Percentiles rank a stretch among this genome's conserved stretches.
Conservation (phyloP, 371 early-diverging fungal species). For the Mortierella sp. region DNA sequence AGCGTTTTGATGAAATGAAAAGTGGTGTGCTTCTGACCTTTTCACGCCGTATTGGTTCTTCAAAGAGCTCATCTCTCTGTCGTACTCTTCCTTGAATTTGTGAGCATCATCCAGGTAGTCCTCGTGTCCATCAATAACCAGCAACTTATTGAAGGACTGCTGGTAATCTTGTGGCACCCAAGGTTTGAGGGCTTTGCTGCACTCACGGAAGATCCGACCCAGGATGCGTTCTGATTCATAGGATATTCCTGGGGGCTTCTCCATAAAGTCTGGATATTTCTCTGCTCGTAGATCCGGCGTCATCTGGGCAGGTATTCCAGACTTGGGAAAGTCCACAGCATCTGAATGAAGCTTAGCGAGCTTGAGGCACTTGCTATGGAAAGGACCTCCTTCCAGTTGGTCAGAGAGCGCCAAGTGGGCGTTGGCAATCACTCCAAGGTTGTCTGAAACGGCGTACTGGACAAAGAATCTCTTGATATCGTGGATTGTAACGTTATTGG, state of each 20-base stretch:
- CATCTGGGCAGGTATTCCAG: conserved; percentile 67
- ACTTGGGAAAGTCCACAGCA: conserved; percentile 79
- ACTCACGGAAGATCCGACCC: conserved; percentile 71
- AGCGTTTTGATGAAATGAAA: too few relatives aligned
- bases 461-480: conserved; percentile 79
- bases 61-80: conserved; percentile 61
- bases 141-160: conserved; percentile 56
- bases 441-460: conserved; percentile 77
- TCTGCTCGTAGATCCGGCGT: conserved; percentile 58
- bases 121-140: conserved; percentile 66
- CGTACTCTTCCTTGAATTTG: conserved; percentile 56
- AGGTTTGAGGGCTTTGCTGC: conserved; percentile 11
- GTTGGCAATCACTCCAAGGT: conserved; percentile 81
- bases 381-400: conserved; percentile 57
- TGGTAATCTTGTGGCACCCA: conserved; percentile 43
- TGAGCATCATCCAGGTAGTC: conserved; percentile 66
- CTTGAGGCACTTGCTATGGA: conserved; percentile 61
- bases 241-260: conserved; percentile 64
- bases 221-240: conserved; percentile 72
- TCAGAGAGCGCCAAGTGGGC: conserved; percentile 82
- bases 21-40: conserved; percentile 49
- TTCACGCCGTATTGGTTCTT: conserved; percentile 77
- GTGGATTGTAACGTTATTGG: conserved; percentile 59
- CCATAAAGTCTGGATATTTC: conserved; percentile 86
- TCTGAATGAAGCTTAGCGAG: conserved; percentile 77